Percentiles rank a stretch among this genome's conserved stretches.
These are phyloP conservation scores for Trichoderma asperellum DNA, from an alignment of 2,329 filamentous ascomycete species.

Conservation along the genomic window DNA sequence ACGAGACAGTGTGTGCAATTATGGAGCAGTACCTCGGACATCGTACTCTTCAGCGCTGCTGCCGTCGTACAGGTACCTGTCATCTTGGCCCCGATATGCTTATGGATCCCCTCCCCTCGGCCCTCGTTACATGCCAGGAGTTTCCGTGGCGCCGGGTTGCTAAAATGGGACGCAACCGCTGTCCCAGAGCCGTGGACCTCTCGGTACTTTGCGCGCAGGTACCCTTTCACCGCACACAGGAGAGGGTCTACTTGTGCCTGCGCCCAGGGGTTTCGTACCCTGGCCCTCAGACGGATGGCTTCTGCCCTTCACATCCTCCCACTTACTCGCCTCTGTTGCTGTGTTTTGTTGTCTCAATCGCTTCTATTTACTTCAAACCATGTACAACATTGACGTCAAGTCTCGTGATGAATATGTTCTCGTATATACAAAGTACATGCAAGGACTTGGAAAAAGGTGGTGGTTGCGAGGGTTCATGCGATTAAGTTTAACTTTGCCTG, in stretches of 20 bases:
- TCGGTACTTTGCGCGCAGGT: neutral
- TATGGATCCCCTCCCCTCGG: slow-evolving; percentile 11
- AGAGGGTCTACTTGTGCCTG: neutral
- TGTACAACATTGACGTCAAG: neutral
- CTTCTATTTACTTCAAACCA: neutral
- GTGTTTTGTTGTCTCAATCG: neutral
- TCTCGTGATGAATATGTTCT: neutral
- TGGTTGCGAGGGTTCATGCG: neutral
- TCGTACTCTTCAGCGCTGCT: neutral
- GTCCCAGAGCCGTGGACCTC: slow-evolving; percentile 15
- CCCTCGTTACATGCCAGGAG: slow-evolving; percentile 12
- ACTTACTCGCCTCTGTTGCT: neutral
- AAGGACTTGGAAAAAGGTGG: neutral
- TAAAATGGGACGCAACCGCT: slow-evolving; percentile 14
- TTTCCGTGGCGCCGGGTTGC: slow-evolving; percentile 19
- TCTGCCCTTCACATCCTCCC: neutral
- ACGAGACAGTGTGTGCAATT: slow-evolving; percentile 17
- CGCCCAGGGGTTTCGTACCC: slow-evolving; percentile 10
- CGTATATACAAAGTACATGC: too few relatives aligned
- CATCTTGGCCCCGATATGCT: slow-evolving; percentile 3
- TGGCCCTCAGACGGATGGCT: neutral
- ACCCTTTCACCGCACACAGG: neutral
- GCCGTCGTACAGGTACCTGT: slow-evolving; percentile 13
- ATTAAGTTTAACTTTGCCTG: neutral
- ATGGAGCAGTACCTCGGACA: slow-evolving; percentile 1